Evolutionary conservation across 257 asterid genomes (phyloP).

Genomic region (Solanum habrochaites): DNA sequence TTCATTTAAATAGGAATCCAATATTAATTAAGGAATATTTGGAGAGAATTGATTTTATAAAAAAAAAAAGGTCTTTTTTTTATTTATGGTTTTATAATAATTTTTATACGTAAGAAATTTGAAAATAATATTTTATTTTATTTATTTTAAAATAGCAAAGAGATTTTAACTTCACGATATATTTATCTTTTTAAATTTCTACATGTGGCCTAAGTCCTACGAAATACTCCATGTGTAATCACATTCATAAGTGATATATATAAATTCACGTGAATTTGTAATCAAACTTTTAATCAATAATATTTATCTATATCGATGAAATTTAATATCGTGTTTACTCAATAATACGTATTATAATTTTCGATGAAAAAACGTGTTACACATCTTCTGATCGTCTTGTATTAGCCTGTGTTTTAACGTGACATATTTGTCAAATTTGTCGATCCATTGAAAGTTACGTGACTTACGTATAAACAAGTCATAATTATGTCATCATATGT

Average conservation of each 20-base stretch:
- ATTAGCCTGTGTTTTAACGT: neutral
- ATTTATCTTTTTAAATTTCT: neutral
- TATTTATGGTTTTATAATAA: no score
- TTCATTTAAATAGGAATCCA: neutral
- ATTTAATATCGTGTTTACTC: neutral
- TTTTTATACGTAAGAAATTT: no score
- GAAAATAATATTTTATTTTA: no score
- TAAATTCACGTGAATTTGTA: neutral
- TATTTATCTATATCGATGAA: neutral
- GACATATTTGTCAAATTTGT: neutral
- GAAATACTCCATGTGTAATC: neutral
- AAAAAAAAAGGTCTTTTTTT: no score
- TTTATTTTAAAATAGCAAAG: no score
- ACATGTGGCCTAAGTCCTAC: neutral
- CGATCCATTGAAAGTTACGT: neutral
- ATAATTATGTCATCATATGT: neutral
- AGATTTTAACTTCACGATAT: neutral
- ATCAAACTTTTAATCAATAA: no score
- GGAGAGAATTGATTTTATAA: no score
- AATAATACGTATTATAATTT: no score
- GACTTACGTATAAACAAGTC: neutral
- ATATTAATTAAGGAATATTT: no score
- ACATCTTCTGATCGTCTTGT: neutral
- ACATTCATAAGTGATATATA: no score
- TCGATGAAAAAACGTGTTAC: fast-evolving